These are phyloP conservation scores for Aphanomyces cochlioides DNA, from an alignment of 352 stramenopile species.

Conservation along the genomic window DNA sequence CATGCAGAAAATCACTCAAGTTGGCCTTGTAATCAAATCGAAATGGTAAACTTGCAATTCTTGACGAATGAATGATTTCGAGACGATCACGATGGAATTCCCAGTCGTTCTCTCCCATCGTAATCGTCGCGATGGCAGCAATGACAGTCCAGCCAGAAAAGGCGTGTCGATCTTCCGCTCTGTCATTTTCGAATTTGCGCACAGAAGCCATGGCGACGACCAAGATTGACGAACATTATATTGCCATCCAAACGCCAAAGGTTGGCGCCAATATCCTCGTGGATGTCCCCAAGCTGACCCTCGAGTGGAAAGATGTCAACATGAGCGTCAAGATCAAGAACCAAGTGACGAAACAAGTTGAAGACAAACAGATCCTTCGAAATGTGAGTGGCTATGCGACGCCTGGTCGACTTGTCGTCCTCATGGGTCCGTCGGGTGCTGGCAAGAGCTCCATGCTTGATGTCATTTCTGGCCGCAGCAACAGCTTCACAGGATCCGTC, in stretches of 20 bases:
- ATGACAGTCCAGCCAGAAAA: too few species aligned
- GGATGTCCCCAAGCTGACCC: slow-evolving; percentile 31
- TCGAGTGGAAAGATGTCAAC: slow-evolving; percentile 46
- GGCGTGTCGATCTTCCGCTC: too few species aligned
- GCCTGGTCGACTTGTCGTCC: slow-evolving; percentile 53
- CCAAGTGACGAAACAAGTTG: slow-evolving; percentile 39
- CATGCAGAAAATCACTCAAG: too few species aligned
- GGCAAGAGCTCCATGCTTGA: slow-evolving; percentile 93
- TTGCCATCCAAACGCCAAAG: slow-evolving; percentile 23
- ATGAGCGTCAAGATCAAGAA: slow-evolving; percentile 42
- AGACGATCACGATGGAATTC: too few species aligned
- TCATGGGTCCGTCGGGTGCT: slow-evolving; percentile 66
- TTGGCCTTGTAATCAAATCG: too few species aligned
- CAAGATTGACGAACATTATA: slow-evolving; percentile 24
- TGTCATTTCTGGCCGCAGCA: slow-evolving; percentile 90
- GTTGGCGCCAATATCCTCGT: slow-evolving; percentile 2
- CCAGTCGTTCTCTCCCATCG: too few species aligned
- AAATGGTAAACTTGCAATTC: too few species aligned
- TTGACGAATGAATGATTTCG: too few species aligned
- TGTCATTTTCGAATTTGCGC: not conserved
- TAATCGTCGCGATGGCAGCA: too few species aligned
- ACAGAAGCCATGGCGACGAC: not conserved
- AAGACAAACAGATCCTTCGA: slow-evolving; percentile 55
- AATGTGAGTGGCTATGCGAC: slow-evolving; percentile 44
- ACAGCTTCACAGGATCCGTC: slow-evolving; percentile 50